Evolutionary conservation across 805 yeast species (phyloP).

Genomic region (Candida pseudoglaebosa): DNA sequence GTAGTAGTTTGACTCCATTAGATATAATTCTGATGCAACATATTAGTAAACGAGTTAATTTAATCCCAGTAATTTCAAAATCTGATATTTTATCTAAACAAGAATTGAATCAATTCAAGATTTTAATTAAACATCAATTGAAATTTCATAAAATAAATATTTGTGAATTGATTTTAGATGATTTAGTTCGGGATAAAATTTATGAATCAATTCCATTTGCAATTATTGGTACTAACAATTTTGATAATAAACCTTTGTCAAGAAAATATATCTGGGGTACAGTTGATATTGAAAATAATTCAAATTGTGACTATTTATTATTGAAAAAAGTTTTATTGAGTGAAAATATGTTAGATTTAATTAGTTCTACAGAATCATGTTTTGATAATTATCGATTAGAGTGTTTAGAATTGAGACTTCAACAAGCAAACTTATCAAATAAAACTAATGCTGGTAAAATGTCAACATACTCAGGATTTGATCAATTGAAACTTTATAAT

Average conservation of each 20-base stretch:
- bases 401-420: constrained; percentile 49
- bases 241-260: constrained; percentile 44
- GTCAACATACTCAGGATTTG: constrained; percentile 20
- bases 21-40: constrained; percentile 35
- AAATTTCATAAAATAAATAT: constrained; percentile 21
- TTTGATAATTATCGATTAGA: constrained; percentile 66
- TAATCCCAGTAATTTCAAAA: constrained; percentile 38
- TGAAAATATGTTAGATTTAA: constrained; percentile 72
- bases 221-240: constrained; percentile 61
- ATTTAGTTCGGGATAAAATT: constrained; percentile 27
- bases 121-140: constrained; percentile 21
- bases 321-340: constrained; percentile 64
- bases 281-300: constrained; percentile 74
- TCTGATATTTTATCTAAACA: constrained; percentile 29
- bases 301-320: constrained; percentile 70
- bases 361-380: constrained; percentile 70
- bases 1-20: constrained; percentile 41
- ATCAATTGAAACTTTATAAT: constrained; percentile 36
- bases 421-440: constrained; percentile 15
- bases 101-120: constrained; percentile 24
- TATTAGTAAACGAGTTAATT: constrained; percentile 29
- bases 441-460: constrained; percentile 23
- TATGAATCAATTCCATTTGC: constrained; percentile 58
- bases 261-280: constrained; percentile 83
- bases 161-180: constrained; percentile 29